Evolutionary conservation across 495 filamentous ascomycete species (phyloP).

Genomic region (Aspergillus taichungensis): DNA sequence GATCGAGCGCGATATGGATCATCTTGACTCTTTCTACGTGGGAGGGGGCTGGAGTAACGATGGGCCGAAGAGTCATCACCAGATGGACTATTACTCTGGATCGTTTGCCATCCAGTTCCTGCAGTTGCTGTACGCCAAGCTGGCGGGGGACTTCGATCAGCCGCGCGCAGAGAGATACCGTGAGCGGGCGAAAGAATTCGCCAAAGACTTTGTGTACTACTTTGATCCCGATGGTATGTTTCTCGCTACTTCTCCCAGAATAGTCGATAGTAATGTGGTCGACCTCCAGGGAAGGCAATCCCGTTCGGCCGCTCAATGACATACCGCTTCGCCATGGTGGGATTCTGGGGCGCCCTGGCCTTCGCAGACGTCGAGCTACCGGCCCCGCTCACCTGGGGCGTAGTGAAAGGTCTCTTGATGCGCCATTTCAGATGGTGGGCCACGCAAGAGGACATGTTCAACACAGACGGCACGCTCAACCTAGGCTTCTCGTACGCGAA

Average conservation of each 20-base stretch:
- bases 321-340: constrained; percentile 74
- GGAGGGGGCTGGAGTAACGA: constrained; percentile 76
- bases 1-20: constrained; percentile 63
- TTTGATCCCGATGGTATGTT: constrained; percentile 53
- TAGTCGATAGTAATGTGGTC: neutral
- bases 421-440: constrained; percentile 74
- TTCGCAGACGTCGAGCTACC: constrained; percentile 68
- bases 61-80: constrained; percentile 64
- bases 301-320: constrained; percentile 70
- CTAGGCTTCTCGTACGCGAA: constrained; percentile 74
- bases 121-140: constrained; percentile 65
- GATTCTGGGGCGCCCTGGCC: constrained; percentile 70
- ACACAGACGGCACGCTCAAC: constrained; percentile 59
- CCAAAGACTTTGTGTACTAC: constrained; percentile 65
- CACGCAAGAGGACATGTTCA: constrained; percentile 63
- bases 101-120: constrained; percentile 73
- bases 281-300: constrained; percentile 39
- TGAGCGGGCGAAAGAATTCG: constrained; percentile 53
- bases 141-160: constrained; percentile 60
- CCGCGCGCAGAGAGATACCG: constrained; percentile 60
- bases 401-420: constrained; percentile 66
- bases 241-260: constrained; percentile 2
- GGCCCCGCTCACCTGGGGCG: constrained; percentile 61
- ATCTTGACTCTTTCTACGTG: constrained; percentile 70
- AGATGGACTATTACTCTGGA: constrained; percentile 79